These are phyloP conservation scores for Beauveria pseudobassiana DNA, from an alignment of 2,329 filamentous ascomycete genomes.

Conservation along the genomic window DNA sequence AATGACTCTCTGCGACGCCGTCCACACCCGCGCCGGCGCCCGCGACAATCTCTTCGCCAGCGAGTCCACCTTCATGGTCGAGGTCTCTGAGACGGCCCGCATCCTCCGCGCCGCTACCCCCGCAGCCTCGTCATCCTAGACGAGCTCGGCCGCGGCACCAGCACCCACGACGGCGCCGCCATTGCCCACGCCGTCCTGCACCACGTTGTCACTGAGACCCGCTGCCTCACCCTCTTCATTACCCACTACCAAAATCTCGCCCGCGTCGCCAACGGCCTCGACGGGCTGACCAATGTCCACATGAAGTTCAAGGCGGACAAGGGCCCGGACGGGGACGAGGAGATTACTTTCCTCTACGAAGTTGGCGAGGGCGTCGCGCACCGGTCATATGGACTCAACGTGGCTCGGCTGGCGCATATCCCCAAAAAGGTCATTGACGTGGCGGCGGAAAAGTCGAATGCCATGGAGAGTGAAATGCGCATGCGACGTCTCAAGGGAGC, in stretches of 20 bases:
- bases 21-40: conserved; percentile 93
- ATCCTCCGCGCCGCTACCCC: conserved; percentile 84
- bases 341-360: conserved; percentile 93
- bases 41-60: conserved; percentile 93
- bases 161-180: conserved; percentile 90
- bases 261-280: conserved; percentile 60
- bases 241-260: conserved; percentile 92
- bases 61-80: conserved; percentile 97
- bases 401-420: conserved; percentile 77
- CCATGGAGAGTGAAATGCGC: conserved; percentile 69
- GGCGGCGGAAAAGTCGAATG: conserved; percentile 68
- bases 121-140: conserved; percentile 86
- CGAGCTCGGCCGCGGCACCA: conserved; percentile 88
- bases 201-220: conserved; percentile 66
- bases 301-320: conserved; percentile 67
- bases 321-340: conserved; percentile 49
- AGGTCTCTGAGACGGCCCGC: conserved; percentile 83
- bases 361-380: conserved; percentile 87
- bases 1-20: conserved; percentile 80
- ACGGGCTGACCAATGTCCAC: conserved; percentile 76
- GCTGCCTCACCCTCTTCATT: conserved; percentile 85
- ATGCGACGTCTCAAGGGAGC: conserved; percentile 51
- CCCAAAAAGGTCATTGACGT: conserved; percentile 70
- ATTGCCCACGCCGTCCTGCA: conserved; percentile 90
- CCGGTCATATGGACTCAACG: conserved; percentile 89